A percentile compares a stretch with the other conserved stretches of the same genome.
These are phyloP conservation scores for Aspergillus persii DNA, from an alignment of 2,329 filamentous ascomycete genomes.

Conservation along the genomic window DNA sequence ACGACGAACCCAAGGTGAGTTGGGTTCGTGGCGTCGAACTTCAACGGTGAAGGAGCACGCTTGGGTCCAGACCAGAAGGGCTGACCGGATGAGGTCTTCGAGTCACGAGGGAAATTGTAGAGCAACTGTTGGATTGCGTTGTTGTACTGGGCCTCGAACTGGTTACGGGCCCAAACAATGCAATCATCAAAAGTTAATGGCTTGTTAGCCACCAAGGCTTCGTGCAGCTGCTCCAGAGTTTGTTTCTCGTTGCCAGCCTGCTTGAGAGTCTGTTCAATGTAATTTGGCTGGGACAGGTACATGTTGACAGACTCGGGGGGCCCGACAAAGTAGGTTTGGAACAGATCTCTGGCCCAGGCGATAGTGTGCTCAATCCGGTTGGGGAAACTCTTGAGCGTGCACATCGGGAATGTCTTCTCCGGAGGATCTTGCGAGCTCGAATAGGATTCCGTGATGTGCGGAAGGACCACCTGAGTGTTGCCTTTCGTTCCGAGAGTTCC, in stretches of 20 bases:
- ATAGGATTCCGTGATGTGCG: constrained; percentile 90
- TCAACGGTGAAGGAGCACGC: constrained; percentile 86
- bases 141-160: constrained; percentile 96
- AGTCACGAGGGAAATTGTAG: constrained; percentile 96
- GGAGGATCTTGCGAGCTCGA: constrained; percentile 95
- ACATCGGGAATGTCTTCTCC: constrained; percentile 99
- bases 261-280: constrained; percentile 81
- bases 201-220: constrained; percentile 88
- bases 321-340: constrained; percentile 90
- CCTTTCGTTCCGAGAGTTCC: constrained; percentile 98
- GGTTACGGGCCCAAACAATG: constrained; percentile 86
- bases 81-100: constrained; percentile 79
- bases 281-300: constrained; percentile 88
- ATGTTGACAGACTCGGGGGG: constrained; percentile 92
- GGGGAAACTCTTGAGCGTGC: constrained; percentile 92
- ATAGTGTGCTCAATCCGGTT: constrained; percentile 99
- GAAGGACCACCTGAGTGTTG: constrained; percentile 94
- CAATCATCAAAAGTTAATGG: constrained; percentile 93
- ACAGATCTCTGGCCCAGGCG: constrained; percentile 94
- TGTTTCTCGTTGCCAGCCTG: constrained; percentile 94
- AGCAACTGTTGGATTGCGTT: constrained; percentile 94
- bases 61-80: constrained; percentile 98
- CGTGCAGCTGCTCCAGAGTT: constrained; percentile 83
- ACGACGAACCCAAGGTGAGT: constrained; percentile 88
- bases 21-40: constrained; percentile 79